Evolutionary conservation across 106 monocot species (phyloP).

Genomic region (Acorus calamus): DNA sequence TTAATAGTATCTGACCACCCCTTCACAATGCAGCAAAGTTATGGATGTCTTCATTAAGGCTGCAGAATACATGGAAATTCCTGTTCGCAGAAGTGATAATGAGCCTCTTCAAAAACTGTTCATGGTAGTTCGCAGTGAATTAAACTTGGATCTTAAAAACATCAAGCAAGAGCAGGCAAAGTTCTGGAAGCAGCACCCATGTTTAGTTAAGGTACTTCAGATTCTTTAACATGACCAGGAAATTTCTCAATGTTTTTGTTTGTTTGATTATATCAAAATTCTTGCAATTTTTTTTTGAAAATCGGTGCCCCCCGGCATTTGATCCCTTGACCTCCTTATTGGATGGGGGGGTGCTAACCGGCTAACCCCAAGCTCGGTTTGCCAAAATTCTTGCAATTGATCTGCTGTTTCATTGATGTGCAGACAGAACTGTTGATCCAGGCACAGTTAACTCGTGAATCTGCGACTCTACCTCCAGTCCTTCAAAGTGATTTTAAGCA

Average conservation of each 20-base stretch:
- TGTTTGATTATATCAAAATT: too few species aligned
- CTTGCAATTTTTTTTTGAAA: too few species aligned
- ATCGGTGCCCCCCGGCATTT: too few species aligned
- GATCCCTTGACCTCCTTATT: too few species aligned
- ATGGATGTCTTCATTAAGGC: conserved; percentile 91
- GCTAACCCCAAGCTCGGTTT: too few species aligned
- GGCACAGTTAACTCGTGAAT: conserved; percentile 64
- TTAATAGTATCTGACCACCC: background rate
- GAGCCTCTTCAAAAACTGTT: conserved; percentile 75
- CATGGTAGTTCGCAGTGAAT: conserved; percentile 63
- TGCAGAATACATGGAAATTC: conserved; percentile 91
- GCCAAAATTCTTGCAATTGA: too few species aligned
- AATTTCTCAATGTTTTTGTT: too few species aligned
- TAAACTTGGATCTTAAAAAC: conserved; percentile 77
- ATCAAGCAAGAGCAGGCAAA: conserved; percentile 83
- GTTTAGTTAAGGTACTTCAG: conserved; percentile 67
- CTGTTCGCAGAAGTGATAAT: conserved; percentile 78
- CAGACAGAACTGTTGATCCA: conserved; percentile 86
- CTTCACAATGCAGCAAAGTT: conserved; percentile 51
- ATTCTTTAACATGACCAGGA: too few species aligned
- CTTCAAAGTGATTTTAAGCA: conserved; percentile 65
- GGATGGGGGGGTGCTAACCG: too few species aligned
- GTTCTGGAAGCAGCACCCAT: conserved; percentile 95
- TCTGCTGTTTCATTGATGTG: conserved; percentile 1
- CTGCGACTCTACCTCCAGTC: conserved; percentile 32